These are phyloP conservation scores for Wickerhamomyces subpelliculosus DNA, from an alignment of 805 yeast genomes.

Conservation along the genomic window DNA sequence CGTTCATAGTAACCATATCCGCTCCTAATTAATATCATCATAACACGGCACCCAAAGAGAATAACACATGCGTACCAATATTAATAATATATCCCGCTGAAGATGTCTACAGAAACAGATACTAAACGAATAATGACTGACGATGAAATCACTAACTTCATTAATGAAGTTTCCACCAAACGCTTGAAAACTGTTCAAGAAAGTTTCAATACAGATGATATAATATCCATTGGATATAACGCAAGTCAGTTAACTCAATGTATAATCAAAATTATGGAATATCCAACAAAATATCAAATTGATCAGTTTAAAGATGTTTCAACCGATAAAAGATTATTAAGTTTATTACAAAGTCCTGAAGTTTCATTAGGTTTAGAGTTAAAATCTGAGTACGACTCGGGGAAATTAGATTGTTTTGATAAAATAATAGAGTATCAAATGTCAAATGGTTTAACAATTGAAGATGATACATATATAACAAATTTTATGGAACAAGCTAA, in stretches of 20 bases:
- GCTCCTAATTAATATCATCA: too few species aligned
- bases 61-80: too few species aligned
- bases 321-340: not conserved
- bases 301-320: conserved; percentile 1
- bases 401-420: conserved; percentile 3
- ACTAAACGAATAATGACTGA: not conserved
- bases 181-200: not conserved
- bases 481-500: too few species aligned
- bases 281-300: conserved; percentile 4
- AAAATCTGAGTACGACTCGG: conserved; percentile 2
- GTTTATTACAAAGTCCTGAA: conserved; percentile 4
- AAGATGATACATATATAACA: too few species aligned
- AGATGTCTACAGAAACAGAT: not conserved
- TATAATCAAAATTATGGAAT: not conserved
- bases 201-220: not conserved
- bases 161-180: not conserved
- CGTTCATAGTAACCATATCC: too few species aligned
- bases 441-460: not conserved
- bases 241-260: conserved; percentile 1
- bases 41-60: too few species aligned
- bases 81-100: too few species aligned
- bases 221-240: conserved; percentile 1
- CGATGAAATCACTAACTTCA: not conserved
- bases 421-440: not conserved
- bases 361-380: conserved; percentile 2